These are phyloP conservation scores for Schizophyllum amplum DNA, from an alignment of 1,284 basidiomycete species.

Conservation along the genomic window DNA sequence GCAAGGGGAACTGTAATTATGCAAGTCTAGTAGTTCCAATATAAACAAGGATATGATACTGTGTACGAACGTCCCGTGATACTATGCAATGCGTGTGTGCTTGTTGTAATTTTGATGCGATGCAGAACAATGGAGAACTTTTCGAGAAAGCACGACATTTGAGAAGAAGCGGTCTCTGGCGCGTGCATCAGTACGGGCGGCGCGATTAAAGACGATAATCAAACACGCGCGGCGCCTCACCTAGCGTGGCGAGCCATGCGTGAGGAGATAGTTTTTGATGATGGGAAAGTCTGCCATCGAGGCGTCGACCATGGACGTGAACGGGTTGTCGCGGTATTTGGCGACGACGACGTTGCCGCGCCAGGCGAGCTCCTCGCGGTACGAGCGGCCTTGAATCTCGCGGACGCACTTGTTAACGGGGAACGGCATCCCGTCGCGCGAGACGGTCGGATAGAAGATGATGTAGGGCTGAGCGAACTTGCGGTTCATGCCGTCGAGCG, in stretches of 20 bases:
- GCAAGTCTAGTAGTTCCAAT: too few species aligned
- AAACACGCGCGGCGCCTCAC: not conserved
- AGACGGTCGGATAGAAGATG: slow-evolving; percentile 65
- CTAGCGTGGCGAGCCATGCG: slow-evolving; percentile 41
- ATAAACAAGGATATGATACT: too few species aligned
- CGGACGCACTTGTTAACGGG: slow-evolving; percentile 66
- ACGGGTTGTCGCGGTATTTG: slow-evolving; percentile 64
- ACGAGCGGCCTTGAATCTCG: slow-evolving; percentile 59
- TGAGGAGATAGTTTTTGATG: slow-evolving; percentile 67
- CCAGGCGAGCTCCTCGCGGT: slow-evolving; percentile 59
- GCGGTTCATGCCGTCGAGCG: slow-evolving; percentile 68
- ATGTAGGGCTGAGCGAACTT: slow-evolving; percentile 72
- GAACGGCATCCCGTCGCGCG: slow-evolving; percentile 71
- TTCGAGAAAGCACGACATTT: too few species aligned
- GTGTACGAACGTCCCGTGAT: too few species aligned
- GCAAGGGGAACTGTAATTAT: slow-evolving; percentile 9
- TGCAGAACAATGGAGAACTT: too few species aligned
- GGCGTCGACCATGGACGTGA: slow-evolving; percentile 59
- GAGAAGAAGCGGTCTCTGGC: too few species aligned
- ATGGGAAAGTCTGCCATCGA: slow-evolving; percentile 77
- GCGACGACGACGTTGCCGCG: slow-evolving; percentile 69
- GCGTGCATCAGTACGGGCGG: too few species aligned
- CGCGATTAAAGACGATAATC: not conserved
- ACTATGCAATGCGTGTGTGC: too few species aligned
- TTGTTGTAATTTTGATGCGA: too few species aligned